Evolutionary conservation across 2,329 filamentous ascomycete species (phyloP), one percentile per base, ranked within the genome.

Genomic region (Aspergillus calidoustus): DNA sequence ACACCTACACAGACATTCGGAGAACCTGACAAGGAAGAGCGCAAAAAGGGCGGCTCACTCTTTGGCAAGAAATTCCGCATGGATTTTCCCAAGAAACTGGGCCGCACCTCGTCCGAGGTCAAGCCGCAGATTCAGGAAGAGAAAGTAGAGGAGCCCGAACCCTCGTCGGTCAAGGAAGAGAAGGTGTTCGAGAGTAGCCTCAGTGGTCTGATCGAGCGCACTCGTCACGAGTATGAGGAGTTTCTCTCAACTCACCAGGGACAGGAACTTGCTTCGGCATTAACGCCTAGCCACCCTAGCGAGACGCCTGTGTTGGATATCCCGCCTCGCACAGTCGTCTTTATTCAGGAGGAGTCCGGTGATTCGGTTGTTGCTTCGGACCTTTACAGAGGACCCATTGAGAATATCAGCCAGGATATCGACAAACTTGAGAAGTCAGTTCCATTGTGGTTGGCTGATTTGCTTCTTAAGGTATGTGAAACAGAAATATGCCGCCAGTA

Each of bases 361-460:
- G 86, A 87, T 66, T 82, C 84, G 44, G 87, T 86, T 25, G 86
- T 87, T 31, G 84, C 88, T 60, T 91, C 92, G 30, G 95, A 98
- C 80, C 82, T 98, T 11, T 99, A 97, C 74, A 86, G 95, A 71
- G 94, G 95, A 30, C 96, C 90, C 3, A 91, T 98, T 3, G 90
- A 87, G 59, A 88, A 87, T 7, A 84, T 96, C 4, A 91, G 90
- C 1, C 82, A 86, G 51, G 91, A 96, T 69, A 89, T 89, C 22
- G 92, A 96, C 75, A 80, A 89, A 22, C 89, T 99, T 56, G 93
- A 98, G 79, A 90, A 92, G 71, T 87, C 89, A 46, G 93, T 90
- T 6, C 94, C 95, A 1, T 90, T 91, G 82, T 99, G 95, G 95
- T 83, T 99, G 7, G 93, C 91, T 15, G 93, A 98, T 66, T 86